Base-by-base conservation (phyloP, 257 asterid genomes). In the Gynochthodes officinalis region DNA sequence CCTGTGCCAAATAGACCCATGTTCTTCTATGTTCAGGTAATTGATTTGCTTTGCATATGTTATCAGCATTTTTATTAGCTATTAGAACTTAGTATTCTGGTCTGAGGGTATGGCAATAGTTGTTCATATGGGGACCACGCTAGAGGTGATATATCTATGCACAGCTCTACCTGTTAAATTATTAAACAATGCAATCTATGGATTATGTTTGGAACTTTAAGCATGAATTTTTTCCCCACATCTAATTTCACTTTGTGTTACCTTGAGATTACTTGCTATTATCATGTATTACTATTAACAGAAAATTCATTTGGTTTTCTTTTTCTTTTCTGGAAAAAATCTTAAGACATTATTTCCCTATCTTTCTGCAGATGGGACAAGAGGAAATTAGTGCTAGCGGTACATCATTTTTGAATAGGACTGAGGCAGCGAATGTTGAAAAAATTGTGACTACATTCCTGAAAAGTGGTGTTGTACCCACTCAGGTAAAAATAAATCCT, bases 371-470 rank as follows among this genome's bases (percentile, higher is more conserved):
- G 99, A 95, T 95, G 99, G 99, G 99, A 72, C 98, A 95, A 89
- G 99, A 95, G 85, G 99, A 95, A 84, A 95, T 95, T 55, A 95
- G 99, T 86, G 90, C 98, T 37, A 95, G 99, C 54, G 98, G 99
- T 70, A 92, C 98, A 71, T 95, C 99, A 75, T 95, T 92, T 78
- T 77, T 95, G 62, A 95, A 95, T 75, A 87, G 99, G 81, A 95
- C 98, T 10, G 99, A 95, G 79, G 98, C 97, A 72, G 95, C 98
- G 48, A 92, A 92, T 77, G 98, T 95, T 46, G 99, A 95, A 79
- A 95, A 95, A 80, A 86, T 95, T 61, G 99, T 92, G 75, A 95
- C 99, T 42, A 90, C 98, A 42, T 95, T 95, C 81, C 83, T 92
- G 81, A 95, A 90, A 85, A 95, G 99, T 82, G 98, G 99, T 63